These are phyloP conservation scores for Agaricus blazei DNA, from an alignment of 768 basidiomycete genomes.

Conservation along the genomic window DNA sequence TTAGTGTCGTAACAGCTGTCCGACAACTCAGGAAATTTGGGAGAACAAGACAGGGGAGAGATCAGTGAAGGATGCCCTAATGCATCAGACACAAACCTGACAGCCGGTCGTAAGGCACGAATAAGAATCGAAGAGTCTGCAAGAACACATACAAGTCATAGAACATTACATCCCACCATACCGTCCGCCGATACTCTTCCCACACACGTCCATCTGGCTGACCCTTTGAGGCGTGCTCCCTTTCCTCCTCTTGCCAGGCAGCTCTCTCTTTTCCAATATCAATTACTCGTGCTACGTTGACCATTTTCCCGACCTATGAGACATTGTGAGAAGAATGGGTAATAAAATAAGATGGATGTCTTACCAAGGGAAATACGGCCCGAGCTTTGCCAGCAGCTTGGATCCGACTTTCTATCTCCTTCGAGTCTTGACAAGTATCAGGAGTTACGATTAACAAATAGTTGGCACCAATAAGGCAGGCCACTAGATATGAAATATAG, in stretches of 20 bases:
- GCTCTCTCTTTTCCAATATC: slow-evolving; percentile 57
- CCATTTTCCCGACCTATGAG: slow-evolving; percentile 59
- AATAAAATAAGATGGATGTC: background rate
- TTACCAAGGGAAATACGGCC: slow-evolving; percentile 24
- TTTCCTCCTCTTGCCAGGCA: slow-evolving; percentile 25
- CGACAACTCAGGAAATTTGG: slow-evolving; percentile 51
- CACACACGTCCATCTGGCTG: background rate
- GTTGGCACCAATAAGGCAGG: slow-evolving; percentile 51
- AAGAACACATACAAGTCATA: slow-evolving; percentile 64
- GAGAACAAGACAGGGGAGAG: slow-evolving; percentile 47
- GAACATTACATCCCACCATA: slow-evolving; percentile 80
- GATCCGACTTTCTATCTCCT: slow-evolving; percentile 6
- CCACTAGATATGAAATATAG: slow-evolving; percentile 41
- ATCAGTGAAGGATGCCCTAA: slow-evolving; percentile 62
- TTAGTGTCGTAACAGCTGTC: slow-evolving; percentile 4
- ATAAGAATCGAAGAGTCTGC: slow-evolving; percentile 1
- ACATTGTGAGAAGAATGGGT: background rate
- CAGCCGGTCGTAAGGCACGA: slow-evolving; percentile 1
- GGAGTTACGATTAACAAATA: slow-evolving; percentile 24
- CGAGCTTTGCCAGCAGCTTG: slow-evolving; percentile 2
- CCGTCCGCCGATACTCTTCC: slow-evolving; percentile 28
- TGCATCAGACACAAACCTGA: slow-evolving; percentile 66
- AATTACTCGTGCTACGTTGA: slow-evolving; percentile 59
- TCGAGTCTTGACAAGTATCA: background rate
- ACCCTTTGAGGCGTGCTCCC: slow-evolving; percentile 9